Percentiles rank a stretch among this genome's conserved stretches.
Conservation (phyloP, 2,329 filamentous ascomycete species). For the Stemphylium lycopersici region DNA sequence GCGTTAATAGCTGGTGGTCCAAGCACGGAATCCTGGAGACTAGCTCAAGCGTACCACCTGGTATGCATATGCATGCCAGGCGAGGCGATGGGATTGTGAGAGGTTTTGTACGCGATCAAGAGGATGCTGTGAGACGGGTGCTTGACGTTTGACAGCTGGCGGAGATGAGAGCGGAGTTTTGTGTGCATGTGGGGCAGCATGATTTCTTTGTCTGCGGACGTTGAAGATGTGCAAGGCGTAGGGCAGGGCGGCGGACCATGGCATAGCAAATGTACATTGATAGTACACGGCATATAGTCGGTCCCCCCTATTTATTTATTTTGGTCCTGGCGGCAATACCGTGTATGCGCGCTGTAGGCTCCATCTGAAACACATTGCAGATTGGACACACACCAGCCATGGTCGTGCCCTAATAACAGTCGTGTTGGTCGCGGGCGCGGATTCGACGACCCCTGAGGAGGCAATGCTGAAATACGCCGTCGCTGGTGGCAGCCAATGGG, state of each 20-base stretch:
- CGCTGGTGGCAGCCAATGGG: neutral
- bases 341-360: constrained; percentile 6
- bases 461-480: constrained; percentile 1
- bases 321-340: constrained; percentile 4
- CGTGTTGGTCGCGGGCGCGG: constrained; percentile 9
- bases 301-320: constrained; percentile 12
- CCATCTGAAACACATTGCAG: constrained; percentile 21
- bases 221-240: constrained; percentile 11
- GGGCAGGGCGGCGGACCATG: neutral
- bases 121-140: constrained; percentile 8
- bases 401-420: constrained; percentile 8
- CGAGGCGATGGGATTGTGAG: constrained; percentile 4
- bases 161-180: neutral
- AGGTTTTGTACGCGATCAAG: constrained; percentile 6
- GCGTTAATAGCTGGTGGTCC: constrained; percentile 5
- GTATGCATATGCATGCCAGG: constrained; percentile 11
- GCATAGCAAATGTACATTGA: neutral
- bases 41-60: neutral
- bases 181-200: constrained; percentile 5
- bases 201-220: constrained; percentile 6
- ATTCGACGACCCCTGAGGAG: constrained; percentile 19
- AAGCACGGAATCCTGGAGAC: neutral
- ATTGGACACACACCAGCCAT: constrained; percentile 21
- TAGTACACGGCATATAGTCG: neutral
- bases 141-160: constrained; percentile 16